These are phyloP conservation scores for Kandelia obovata DNA, from an alignment of 345 rosid species.

Conservation along the genomic window DNA sequence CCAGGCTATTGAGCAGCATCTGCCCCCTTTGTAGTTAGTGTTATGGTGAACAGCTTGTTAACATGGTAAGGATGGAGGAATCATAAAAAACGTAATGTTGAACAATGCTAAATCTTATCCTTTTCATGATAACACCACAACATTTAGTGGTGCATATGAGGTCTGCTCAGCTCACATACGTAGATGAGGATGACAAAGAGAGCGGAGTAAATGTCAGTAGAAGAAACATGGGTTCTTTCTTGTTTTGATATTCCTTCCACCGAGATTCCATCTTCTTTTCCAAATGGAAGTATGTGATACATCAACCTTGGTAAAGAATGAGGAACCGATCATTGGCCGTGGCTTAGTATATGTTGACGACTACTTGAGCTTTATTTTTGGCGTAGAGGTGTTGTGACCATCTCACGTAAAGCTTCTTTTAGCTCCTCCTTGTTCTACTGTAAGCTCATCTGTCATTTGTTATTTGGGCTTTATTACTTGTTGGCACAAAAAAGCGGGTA, in stretches of 20 bases:
- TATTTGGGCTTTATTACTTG: constrained; percentile 18
- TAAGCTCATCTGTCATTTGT: constrained; percentile 13
- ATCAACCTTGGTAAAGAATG: constrained; percentile 80
- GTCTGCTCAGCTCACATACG: constrained; percentile 71
- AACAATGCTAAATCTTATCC: constrained; percentile 37
- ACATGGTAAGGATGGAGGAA: constrained; percentile 56
- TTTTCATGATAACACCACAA: constrained; percentile 26
- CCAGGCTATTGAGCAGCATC: constrained; percentile 46
- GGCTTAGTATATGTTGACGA: constrained; percentile 94
- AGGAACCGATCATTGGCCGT: constrained; percentile 99
- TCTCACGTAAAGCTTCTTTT: constrained; percentile 8
- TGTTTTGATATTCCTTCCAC: constrained; percentile 82
- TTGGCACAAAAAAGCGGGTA: constrained; percentile 15
- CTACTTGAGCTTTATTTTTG: constrained; percentile 73
- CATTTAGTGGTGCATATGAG: constrained; percentile 24
- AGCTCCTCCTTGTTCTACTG: constrained; percentile 14
- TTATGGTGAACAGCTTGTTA: constrained; percentile 72
- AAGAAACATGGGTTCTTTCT: constrained; percentile 66
- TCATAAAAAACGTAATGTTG: constrained; percentile 57
- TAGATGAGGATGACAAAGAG: constrained; percentile 35
- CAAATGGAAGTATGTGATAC: constrained; percentile 83
- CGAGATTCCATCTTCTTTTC: constrained; percentile 84
- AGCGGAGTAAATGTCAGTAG: constrained; percentile 34
- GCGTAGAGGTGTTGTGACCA: constrained; percentile 23
- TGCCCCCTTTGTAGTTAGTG: constrained; percentile 68